Base-by-base conservation (phyloP, 306 rosid genomes). In the Fragaria ananassa region DNA sequence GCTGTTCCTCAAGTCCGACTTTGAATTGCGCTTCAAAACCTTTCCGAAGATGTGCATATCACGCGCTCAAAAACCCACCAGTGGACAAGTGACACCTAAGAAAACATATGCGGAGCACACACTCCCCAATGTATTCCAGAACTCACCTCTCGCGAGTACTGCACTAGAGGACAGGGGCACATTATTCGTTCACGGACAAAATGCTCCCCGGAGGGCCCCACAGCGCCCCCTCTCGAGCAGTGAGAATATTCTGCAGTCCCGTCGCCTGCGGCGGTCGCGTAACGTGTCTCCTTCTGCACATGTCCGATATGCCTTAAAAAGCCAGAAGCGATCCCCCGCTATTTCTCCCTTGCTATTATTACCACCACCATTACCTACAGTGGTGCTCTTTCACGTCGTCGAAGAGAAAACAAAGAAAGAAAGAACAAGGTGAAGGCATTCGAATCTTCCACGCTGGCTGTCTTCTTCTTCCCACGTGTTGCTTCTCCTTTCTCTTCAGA, bases 191-290 rank as follows among this genome's bases (percentile, higher is more conserved):
- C 42, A 58, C 56, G 44, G 77, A 60, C 44, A 44, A 39, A 73
- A 23, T 56, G 42, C 21, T 7, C 13, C 21, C 14, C 19, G n/a
- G 2, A 0, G 34, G 74, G 44, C 68, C 65, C 29, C 34, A 7
- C 42, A 27, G 15, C 27, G 62, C 6, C 45, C 46, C 46, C n/a
- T 58, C 54, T 18, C 37, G 50, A 71, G 56, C 67, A 46, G 25
- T 63, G 63, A 56, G 81, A 86, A 90, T 88, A 88, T 88, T 81
- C 86, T 60, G 61, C 58, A 70, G 87, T 75, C 82, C 74, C 81
- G 70, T 63, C 78, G 81, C 75, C 72, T 81, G 78, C 88, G 87
- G 90, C 68, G 78, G 27, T 54, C 31, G 70, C 80, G 78, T 53
- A 81, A 70, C 73, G 75, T 81, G 87, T 89, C 77, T 50, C 66